Conservation (phyloP, 495 filamentous ascomycete species). For the Penicillium tannophilum region DNA sequence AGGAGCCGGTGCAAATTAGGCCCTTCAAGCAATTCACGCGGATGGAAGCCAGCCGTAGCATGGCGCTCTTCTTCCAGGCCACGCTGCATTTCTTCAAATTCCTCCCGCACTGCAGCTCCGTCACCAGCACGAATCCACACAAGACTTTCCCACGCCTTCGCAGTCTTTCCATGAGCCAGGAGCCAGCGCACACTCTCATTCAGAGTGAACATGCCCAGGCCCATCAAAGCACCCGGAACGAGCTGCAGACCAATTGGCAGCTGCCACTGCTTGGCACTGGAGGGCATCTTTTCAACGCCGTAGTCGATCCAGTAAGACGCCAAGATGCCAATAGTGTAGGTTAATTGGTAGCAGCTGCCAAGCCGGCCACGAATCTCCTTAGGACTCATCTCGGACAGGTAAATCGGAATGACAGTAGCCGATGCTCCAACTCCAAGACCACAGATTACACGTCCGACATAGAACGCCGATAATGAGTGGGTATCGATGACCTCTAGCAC, state of each 20-base stretch:
- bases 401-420: slow-evolving; percentile 59
- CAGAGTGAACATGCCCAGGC: slow-evolving; percentile 50
- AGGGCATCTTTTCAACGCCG: slow-evolving; percentile 56
- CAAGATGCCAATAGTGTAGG: slow-evolving; percentile 55
- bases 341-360: slow-evolving; percentile 55
- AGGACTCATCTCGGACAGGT: slow-evolving; percentile 58
- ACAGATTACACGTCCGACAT: slow-evolving; percentile 52
- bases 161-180: slow-evolving; percentile 42
- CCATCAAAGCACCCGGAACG: slow-evolving; percentile 51
- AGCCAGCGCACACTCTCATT: slow-evolving; percentile 57
- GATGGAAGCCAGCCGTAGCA: slow-evolving; percentile 42
- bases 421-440: slow-evolving; percentile 61
- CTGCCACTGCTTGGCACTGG: slow-evolving; percentile 55
- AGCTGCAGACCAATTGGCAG: slow-evolving; percentile 57
- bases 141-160: slow-evolving; percentile 47
- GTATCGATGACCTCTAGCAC: slow-evolving; percentile 47
- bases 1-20: slow-evolving; percentile 45
- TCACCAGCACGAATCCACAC: slow-evolving; percentile 51
- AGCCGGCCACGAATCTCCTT: slow-evolving; percentile 55
- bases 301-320: slow-evolving; percentile 58
- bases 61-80: slow-evolving; percentile 47
- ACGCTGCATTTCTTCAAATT: slow-evolving; percentile 49
- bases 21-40: slow-evolving; percentile 44
- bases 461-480: slow-evolving; percentile 45
- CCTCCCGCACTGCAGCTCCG: slow-evolving; percentile 36